Conservation (phyloP, 169 alveolate species). For the Plasmodium malariae region DNA sequence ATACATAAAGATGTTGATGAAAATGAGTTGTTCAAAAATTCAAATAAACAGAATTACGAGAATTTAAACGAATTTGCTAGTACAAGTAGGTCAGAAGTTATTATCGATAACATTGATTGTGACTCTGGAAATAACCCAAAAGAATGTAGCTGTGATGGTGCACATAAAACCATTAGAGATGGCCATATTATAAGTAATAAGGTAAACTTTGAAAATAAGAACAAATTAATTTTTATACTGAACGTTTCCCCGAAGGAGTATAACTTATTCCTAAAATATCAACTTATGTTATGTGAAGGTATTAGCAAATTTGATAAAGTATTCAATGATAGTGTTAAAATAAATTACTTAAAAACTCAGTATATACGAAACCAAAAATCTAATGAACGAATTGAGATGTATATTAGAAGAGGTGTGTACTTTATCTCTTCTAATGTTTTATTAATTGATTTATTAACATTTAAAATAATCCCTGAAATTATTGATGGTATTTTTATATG, state of each 20-base stretch:
- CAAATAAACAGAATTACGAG: too few relatives aligned
- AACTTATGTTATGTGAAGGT: constrained; percentile 24
- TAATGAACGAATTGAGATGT: constrained; percentile 69
- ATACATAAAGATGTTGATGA: constrained; percentile 8
- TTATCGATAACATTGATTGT: too few relatives aligned
- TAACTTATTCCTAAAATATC: constrained; percentile 57
- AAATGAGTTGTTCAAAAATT: not conserved
- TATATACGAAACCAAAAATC: constrained; percentile 66
- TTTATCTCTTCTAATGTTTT: constrained; percentile 69
- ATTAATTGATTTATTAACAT: constrained; percentile 68
- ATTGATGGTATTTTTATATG: constrained; percentile 75
- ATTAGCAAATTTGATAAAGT: constrained; percentile 31
- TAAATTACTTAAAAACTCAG: constrained; percentile 66
- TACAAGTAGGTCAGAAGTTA: too few relatives aligned
- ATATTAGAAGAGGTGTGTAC: constrained; percentile 68
- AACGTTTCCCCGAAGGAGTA: constrained; percentile 73
- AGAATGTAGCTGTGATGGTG: too few relatives aligned
- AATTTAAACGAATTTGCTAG: too few relatives aligned
- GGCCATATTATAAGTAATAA: too few relatives aligned
- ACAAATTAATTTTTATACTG: constrained; percentile 68
- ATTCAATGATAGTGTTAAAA: constrained; percentile 37
- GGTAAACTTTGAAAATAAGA: not conserved
- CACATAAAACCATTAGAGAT: too few relatives aligned
- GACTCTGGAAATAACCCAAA: too few relatives aligned
- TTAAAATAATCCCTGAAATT: constrained; percentile 76